phyloP scores from a whole-genome alignment of 805 yeast genomes.

The Yamadazyma endophytica region DNA sequence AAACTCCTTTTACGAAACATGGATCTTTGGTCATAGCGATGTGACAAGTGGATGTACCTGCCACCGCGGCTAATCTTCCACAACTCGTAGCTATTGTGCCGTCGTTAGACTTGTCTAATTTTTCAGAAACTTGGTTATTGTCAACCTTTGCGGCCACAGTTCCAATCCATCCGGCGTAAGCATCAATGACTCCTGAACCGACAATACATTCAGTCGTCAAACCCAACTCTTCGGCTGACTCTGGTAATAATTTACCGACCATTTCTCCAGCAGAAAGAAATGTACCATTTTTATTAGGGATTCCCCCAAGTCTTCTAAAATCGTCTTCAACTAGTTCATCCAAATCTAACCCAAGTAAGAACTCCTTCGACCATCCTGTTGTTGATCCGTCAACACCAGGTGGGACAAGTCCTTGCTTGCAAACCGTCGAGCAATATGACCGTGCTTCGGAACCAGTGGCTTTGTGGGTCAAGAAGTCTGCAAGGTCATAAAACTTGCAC shows the following conservation, averaged over 20 bases:
- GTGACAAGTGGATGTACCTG: slow-evolving; percentile 98
- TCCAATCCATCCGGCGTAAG: slow-evolving; percentile 98
- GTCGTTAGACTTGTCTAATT: slow-evolving; percentile 37
- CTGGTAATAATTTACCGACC: slow-evolving; percentile 65
- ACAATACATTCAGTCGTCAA: slow-evolving; percentile 75
- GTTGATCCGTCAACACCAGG: slow-evolving; percentile 82
- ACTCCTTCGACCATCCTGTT: slow-evolving; percentile 88
- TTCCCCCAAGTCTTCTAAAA: slow-evolving; percentile 80
- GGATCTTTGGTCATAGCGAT: slow-evolving; percentile 81
- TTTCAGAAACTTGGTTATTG: slow-evolving; percentile 48
- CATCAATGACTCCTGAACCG: slow-evolving; percentile 95
- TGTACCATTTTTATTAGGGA: slow-evolving; percentile 64
- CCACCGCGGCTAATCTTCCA: slow-evolving; percentile 94
- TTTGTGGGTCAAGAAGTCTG: slow-evolving; percentile 86
- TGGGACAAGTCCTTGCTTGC: slow-evolving; percentile 95
- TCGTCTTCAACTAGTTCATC: slow-evolving; percentile 74
- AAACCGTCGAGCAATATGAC: slow-evolving; percentile 84
- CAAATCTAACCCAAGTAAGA: slow-evolving; percentile 63
- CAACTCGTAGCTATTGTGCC: slow-evolving; percentile 54
- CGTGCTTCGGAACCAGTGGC: slow-evolving; percentile 88
- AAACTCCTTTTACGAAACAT: slow-evolving; percentile 90
- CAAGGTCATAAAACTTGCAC: slow-evolving; percentile 87
- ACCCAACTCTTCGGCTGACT: slow-evolving; percentile 80
- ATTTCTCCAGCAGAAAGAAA: slow-evolving; percentile 86
- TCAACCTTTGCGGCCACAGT: slow-evolving; percentile 91